These are phyloP conservation scores for Cynara cardunculus DNA, from an alignment of 129 eudicot genomes.

Conservation along the genomic window DNA sequence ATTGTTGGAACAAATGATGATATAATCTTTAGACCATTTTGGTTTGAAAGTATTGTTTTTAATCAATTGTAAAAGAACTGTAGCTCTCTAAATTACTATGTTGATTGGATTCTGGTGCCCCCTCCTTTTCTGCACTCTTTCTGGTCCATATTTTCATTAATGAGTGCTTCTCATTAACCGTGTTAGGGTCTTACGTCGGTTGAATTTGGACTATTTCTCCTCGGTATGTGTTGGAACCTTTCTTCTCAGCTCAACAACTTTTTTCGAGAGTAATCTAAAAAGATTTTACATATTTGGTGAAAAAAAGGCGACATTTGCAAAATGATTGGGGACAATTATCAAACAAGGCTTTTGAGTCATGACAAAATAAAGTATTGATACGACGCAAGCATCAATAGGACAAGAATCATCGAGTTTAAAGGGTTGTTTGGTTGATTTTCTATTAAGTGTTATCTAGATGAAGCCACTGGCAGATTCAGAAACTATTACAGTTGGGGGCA, in stretches of 20 bases:
- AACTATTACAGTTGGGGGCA: too few species aligned
- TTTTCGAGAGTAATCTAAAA: neutral
- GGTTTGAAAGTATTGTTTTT: slow-evolving; percentile 5
- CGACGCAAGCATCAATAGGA: neutral
- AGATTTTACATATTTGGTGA: too few species aligned
- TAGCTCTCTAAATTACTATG: neutral
- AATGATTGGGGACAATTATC: too few species aligned
- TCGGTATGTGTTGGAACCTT: too few species aligned
- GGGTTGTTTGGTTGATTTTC: too few species aligned
- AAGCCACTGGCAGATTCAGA: too few species aligned
- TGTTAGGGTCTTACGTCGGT: neutral
- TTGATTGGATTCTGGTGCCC: neutral
- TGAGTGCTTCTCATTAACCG: neutral
- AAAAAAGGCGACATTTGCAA: too few species aligned
- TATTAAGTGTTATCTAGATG: too few species aligned
- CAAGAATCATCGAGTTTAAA: neutral
- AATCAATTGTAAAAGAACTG: slow-evolving; percentile 17
- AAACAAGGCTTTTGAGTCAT: too few species aligned
- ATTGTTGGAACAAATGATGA: slow-evolving; percentile 20
- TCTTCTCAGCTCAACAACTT: neutral
- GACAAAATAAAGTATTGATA: too few species aligned
- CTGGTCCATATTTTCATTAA: neutral
- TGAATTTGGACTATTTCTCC: too few species aligned
- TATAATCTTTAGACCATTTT: slow-evolving; percentile 9
- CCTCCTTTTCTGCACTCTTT: neutral